Evolutionary conservation across 129 eudicot species (phyloP), one percentile per base, ranked within the genome.

Genomic region (Flaveria bidentis): DNA sequence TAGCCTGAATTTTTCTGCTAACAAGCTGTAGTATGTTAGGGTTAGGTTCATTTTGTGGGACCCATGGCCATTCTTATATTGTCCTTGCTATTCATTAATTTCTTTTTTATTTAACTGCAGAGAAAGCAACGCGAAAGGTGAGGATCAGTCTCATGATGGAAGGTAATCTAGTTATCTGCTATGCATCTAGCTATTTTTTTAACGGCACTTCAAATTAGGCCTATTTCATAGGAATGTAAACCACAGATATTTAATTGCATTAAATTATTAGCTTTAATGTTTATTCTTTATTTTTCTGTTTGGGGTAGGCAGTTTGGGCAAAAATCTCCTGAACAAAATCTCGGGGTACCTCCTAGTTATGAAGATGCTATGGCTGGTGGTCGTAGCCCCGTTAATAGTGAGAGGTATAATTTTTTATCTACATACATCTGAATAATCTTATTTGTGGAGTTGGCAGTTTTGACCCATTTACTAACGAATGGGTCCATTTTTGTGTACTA

Each of bases 81-180:
- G 28, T 56, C 18, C 12, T 18, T 69, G 58, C 47, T 47, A 36
- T 47, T 13, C 68, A 47, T 47, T 70, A 0, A 20, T 58, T 56
- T 78, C 6, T 76, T 18, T 52, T 72, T 70, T 71, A 42, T 73
- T 9, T 80, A 68, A 10, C 46, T 69, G 71, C 89, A 89, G 99
- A 88, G 97, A 82, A 82, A 95, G 92, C 80, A 86, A 86, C 47
- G 86, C 71, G 53, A 87, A 67, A 83, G 85, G 86, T 50, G 99
- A 91, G 74, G 94, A 87, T 72, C 97, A 80, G 23, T 87, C 89
- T 64, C 95, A 90, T 9, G 93, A 93, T 86, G 96, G 93, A 84
- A 93, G 98, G 97, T 93, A 87, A 68, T 56, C 2, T 56, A 25
- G 67, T 60, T 60, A 25, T 60, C 67, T 16, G 11, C 67, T 4